Base-by-base conservation (phyloP, 495 filamentous ascomycete genomes). In the Evernia prunastri region DNA sequence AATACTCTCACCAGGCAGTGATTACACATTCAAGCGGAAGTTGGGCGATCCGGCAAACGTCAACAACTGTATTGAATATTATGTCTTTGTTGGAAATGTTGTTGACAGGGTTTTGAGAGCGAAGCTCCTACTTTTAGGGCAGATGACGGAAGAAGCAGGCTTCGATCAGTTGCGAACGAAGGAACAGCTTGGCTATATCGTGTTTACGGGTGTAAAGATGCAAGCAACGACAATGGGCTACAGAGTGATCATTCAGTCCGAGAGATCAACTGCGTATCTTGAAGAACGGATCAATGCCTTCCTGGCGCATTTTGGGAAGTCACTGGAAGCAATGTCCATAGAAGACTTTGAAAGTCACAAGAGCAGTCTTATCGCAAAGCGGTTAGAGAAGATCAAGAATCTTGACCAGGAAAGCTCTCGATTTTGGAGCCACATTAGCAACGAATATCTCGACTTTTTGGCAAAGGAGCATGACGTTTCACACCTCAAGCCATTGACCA, bases 171-270 rank as follows among this genome's bases (percentile, higher is more conserved):
- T 99, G 3, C 86, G 94, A 51, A 97, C 94, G 51, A 97, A 97
- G 73, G 94, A 99, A 73, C 94, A 99, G 74, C 87, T 99, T 12
- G 94, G 94, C 18, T 99, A 99, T 70, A 87, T 97, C 54, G 94
- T 99, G 1, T 96, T 89, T 78, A 93, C 88, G 57, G 90, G 91
- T 18, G 76, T 84, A 17, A 80, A 88, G 53, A 80, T 86, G 61
- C 84, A 81, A 42, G 73, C 84, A 54, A 92, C 87, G 0, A 90
- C 87, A 6, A 87, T 90, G 61, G 89, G 89, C 11, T 96, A 92
- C 72, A 83, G 92, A 15, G 87, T 99, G 63, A 86, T 97, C 67
- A 93, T 99, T 53, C 94, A 99, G 78, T 95, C 90, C 70, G 94
- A 99, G 78, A 86, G 87, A 67, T 86, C 87, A 4, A 86, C 88